Percentiles rank a stretch among this genome's conserved stretches.
Evolutionary conservation across 2,329 filamentous ascomycete species (phyloP).

Genomic region (Huntiella abstrusa): DNA sequence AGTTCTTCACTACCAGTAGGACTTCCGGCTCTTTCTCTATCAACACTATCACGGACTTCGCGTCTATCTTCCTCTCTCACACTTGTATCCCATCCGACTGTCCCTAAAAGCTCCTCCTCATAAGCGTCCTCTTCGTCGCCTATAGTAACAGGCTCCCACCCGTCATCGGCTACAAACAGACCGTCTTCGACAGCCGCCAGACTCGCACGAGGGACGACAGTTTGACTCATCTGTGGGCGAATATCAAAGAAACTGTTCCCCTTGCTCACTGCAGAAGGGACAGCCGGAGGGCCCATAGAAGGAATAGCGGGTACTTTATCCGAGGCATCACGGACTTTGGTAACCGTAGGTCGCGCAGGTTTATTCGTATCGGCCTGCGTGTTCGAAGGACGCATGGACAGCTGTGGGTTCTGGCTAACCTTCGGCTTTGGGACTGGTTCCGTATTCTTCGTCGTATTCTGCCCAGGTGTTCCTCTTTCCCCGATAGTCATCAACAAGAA

Average conservation of each 20-base stretch:
- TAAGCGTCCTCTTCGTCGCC: conserved; percentile 38
- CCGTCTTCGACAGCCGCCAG: conserved; percentile 39
- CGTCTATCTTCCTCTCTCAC: background rate
- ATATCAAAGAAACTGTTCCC: conserved; percentile 20
- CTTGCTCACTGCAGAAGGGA: conserved; percentile 13
- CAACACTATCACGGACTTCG: background rate
- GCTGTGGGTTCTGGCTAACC: conserved; percentile 12
- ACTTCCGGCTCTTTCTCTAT: background rate
- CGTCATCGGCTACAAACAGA: conserved; percentile 58
- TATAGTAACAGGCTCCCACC: conserved; percentile 48
- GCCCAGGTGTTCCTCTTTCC: conserved; percentile 31
- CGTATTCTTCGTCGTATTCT: conserved; percentile 24
- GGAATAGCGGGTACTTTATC: conserved; percentile 19
- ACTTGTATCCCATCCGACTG: conserved; percentile 54
- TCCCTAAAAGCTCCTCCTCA: conserved; percentile 43
- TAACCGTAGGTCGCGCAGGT: too few relatives aligned
- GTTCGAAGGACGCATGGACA: conserved; percentile 12
- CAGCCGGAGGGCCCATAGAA: conserved; percentile 15
- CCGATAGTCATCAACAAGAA: conserved; percentile 72
- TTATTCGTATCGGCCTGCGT: background rate
- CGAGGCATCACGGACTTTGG: background rate
- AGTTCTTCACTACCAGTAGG: background rate
- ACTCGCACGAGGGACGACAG: conserved; percentile 32
- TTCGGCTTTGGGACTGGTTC: background rate
- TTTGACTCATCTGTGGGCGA: conserved; percentile 28